Base-by-base conservation (phyloP, 2,329 filamentous ascomycete genomes). In the Aspergillus intermedius region DNA sequence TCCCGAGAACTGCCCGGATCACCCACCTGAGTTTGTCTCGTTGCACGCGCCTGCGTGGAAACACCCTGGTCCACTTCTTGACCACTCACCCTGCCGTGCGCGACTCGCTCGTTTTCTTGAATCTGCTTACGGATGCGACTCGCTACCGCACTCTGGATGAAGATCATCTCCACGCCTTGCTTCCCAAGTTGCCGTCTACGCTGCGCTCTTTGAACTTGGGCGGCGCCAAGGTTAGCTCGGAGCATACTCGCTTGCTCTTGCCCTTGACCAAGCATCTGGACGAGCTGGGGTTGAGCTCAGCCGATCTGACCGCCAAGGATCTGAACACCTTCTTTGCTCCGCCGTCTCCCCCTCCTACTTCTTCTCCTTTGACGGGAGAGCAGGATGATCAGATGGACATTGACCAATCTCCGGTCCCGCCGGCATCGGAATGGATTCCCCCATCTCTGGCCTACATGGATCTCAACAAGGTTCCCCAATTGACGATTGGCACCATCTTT, bases 21-120 rank as follows among this genome's bases (percentile, higher is more conserved):
- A 90, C 85, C 1, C 88, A 93, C 63, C 73, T 93, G 47, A 91
- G 89, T 60, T 71, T 93, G 42, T 82, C 85, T 54, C 88, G 87
- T 67, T 91, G 88, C 74, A 82, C 80, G 46, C 77, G 81, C 46
- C 75, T 93, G 46, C 80, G 81, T 8, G 82, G 86, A 1, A 72
- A 79, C 12, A 78, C 73, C 7, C 80, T 91, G 13, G 81, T 89
- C 52, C 75, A 84, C 49, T 91, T 91, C 62, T 67, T 91, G 50
- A 76, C 78, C 12, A 79, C 78, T 23, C 87, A 91, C 61, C 84
- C 86, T 1, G 83, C 87, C 3, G 83, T 82, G 40, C 78, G 74
- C 50, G 73, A 79, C 28, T 74, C 73, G 3, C 74, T 93, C 22
- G 77, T 86, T 28, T 89, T 84, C 58, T 74, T 93, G 50, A 91